These are phyloP conservation scores for Neospora caninum DNA, from an alignment of 169 alveolate species.

Conservation along the genomic window DNA sequence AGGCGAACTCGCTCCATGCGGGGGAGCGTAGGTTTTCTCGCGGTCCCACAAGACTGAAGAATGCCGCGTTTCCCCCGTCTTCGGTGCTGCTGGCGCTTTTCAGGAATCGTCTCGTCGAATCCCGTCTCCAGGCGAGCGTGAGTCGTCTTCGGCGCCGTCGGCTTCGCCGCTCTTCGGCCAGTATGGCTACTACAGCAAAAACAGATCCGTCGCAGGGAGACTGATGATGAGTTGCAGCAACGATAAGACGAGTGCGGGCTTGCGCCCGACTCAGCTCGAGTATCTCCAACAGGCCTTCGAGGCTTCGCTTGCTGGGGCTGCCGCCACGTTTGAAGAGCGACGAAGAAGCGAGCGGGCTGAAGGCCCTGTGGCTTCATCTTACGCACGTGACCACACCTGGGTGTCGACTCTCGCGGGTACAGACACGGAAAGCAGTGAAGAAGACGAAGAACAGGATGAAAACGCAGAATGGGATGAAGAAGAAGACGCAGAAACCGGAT, in stretches of 20 bases:
- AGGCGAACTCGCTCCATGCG: neutral
- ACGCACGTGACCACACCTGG: too few species aligned
- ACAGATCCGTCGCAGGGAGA: conserved; percentile 16
- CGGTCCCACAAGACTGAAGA: neutral
- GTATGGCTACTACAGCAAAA: conserved; percentile 11
- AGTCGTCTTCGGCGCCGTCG: neutral
- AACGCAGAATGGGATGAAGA: neutral
- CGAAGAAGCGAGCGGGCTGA: neutral
- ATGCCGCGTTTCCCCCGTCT: neutral
- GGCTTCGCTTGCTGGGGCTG: neutral
- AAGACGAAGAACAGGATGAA: neutral
- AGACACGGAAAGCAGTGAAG: neutral
- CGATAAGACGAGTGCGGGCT: neutral
- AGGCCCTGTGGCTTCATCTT: neutral
- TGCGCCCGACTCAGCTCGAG: conserved; percentile 36
- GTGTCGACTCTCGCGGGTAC: too few species aligned
- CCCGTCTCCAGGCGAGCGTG: too few species aligned
- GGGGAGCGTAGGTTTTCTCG: neutral
- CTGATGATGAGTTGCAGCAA: conserved; percentile 33
- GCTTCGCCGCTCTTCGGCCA: neutral
- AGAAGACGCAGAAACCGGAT: neutral
- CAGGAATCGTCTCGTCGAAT: too few species aligned
- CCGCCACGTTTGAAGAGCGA: neutral
- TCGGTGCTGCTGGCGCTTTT: neutral
- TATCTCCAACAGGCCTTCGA: conserved; percentile 37